These are phyloP conservation scores for Lasiodiplodia citricola DNA, from an alignment of 2,329 filamentous ascomycete species.

Conservation along the genomic window DNA sequence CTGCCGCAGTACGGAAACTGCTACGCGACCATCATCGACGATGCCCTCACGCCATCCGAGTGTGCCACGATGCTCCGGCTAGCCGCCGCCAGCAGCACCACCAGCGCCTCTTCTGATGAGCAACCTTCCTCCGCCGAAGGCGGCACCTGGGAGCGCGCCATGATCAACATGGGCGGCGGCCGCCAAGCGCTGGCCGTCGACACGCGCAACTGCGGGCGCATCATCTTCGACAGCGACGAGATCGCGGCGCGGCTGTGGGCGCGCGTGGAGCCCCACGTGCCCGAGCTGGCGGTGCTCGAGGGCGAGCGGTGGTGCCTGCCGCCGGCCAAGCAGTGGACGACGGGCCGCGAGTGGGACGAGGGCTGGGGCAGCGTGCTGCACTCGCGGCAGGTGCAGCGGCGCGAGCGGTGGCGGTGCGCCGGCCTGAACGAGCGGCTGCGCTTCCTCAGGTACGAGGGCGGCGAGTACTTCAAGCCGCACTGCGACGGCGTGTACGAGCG, in stretches of 20 bases:
- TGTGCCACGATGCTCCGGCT: conserved; percentile 52
- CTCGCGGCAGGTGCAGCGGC: conserved; percentile 34
- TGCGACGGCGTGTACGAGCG: conserved; percentile 67
- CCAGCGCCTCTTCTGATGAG: background rate
- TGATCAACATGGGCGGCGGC: conserved; percentile 70
- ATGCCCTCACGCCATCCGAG: conserved; percentile 67
- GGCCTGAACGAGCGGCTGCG: conserved; percentile 75
- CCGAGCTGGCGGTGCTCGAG: conserved; percentile 48
- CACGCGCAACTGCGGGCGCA: conserved; percentile 73
- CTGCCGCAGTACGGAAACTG: conserved; percentile 56
- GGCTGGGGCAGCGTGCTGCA: background rate
- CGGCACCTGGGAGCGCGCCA: conserved; percentile 67
- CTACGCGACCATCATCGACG: conserved; percentile 68
- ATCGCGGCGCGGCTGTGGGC: conserved; percentile 68
- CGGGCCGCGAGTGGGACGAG: background rate
- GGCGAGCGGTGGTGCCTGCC: conserved; percentile 29
- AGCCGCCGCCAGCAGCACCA: conserved; percentile 32
- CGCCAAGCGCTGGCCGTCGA: conserved; percentile 62
- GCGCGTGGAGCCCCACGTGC: conserved; percentile 56
- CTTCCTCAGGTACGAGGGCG: conserved; percentile 73
- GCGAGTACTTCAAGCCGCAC: conserved; percentile 77
- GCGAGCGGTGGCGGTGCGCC: conserved; percentile 47
- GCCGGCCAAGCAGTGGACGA: background rate
- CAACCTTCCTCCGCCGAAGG: background rate
- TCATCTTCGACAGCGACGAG: conserved; percentile 72